Evolutionary conservation across 495 filamentous ascomycete genomes (phyloP), one percentile per base, ranked within the genome.

Genomic region (Trichocladium uniseriatum): DNA sequence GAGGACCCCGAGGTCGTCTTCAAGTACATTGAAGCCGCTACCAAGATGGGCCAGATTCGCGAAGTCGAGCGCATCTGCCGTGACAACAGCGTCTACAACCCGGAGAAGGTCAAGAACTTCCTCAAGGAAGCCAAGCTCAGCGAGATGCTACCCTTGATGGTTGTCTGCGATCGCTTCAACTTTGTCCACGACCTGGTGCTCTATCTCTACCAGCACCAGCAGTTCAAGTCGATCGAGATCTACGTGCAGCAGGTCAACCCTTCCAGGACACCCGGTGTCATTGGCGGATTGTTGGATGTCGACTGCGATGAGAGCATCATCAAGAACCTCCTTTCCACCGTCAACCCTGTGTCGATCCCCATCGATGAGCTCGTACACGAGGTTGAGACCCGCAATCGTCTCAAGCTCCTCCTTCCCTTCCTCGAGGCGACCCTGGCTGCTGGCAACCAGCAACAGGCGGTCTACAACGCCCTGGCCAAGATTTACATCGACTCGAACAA

Each of bases 401-500:
- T 99, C 41, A 99, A 99, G 80, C 71, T 99, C 39, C 76, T 99
- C 13, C 69, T 99, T 37, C 94, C 94, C 21, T 99, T 97, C 83
- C 80, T 99, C 11, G 94, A 99, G 72, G 82, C 86, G 43, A 96
- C 88, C 15, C 71, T 97, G 34, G 86, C 86, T 31, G 79, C 79
- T 48, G 94, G 94, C 32, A 96, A 96, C 69, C 88, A 96, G 66
- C 92, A 99, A 68, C 88, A 94, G 69, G 94, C 92, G 22, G 88
- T 99, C 39, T 99, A 89, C 76, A 96, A 99, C 56, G 94, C 94
- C 13, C 79, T 99, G 31, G 94, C 94, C 7, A 99, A 99, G 83
- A 97, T 99, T 53, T 99, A 99, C 72, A 99, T 99, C 55, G 94
- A 97, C 67, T 91, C 84, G 66, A 99, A 99, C 76, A 96, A 95